These are phyloP conservation scores for Mucuna pruriens DNA, from an alignment of 306 rosid species.

Conservation along the genomic window DNA sequence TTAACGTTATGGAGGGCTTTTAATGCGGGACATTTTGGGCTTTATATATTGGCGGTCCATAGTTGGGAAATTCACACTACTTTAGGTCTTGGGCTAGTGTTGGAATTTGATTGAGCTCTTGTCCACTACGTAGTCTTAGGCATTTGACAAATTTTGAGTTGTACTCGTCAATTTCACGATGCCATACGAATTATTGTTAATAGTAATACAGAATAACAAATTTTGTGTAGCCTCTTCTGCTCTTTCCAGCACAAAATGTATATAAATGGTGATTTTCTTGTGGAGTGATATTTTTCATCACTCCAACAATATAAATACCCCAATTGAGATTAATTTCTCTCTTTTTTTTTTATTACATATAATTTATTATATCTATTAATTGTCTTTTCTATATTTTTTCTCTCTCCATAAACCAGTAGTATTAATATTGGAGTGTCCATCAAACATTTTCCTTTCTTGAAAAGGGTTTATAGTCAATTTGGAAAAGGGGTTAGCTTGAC, in stretches of 20 bases:
- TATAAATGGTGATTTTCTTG: neutral
- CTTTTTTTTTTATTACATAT: neutral
- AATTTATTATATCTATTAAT: neutral
- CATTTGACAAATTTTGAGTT: neutral
- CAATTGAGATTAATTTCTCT: neutral
- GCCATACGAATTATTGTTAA: neutral
- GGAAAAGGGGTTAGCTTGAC: slow-evolving; percentile 21
- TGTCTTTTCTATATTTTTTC: neutral
- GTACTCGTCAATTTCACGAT: neutral
- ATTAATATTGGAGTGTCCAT: neutral
- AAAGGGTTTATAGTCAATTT: neutral
- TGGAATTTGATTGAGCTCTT: neutral
- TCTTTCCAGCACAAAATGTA: neutral
- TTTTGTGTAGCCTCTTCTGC: neutral
- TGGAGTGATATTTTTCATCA: neutral
- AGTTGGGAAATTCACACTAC: neutral
- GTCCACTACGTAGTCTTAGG: neutral
- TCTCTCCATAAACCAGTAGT: neutral
- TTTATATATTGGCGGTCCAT: neutral
- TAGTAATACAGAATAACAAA: neutral
- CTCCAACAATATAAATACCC: too few relatives aligned
- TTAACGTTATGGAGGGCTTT: neutral
- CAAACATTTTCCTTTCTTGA: neutral
- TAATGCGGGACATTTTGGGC: neutral
- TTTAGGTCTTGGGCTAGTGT: neutral